Base-by-base conservation (phyloP, 2,329 filamentous ascomycete genomes). In the Pezicula rhizophila region DNA sequence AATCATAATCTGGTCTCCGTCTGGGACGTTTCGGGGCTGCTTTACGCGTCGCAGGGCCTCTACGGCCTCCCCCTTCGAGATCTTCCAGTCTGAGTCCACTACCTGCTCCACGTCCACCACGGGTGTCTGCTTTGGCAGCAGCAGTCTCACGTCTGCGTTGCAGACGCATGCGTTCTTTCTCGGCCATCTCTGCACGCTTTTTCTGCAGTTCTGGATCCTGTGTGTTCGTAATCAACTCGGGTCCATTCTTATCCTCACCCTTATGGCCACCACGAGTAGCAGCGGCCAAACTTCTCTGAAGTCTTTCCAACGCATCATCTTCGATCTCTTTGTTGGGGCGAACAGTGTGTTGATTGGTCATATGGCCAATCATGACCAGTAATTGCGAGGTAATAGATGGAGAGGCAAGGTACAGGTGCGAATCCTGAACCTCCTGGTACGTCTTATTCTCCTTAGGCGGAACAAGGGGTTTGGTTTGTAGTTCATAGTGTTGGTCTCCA, bases 151-250 rank as follows among this genome's bases (percentile, higher is more conserved):
- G 78, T 48, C 80, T 76, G 47, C 85, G 77, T 60, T 83, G 79
- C 3, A 77, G 76, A 61, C 82, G 83, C 65, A 80, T 74, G 55
- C 82, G 80, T 65, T 89, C 85, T 68, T 86, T 87, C 68, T 89
- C 86, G 2, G 83, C 81, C 51, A 82, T 65, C 65, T 91, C 87
- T 15, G 87, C 87, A 62, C 84, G 76, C 63, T 79, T 83, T 69
- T 87, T 85, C 61, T 83, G 81, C 39, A 88, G 74, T 62, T 91
- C 87, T 2, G 87, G 87, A 59, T 92, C 87, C 59, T 84, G 78
- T 12, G 78, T 82, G 4, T 85, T 82, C 33, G 79, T 78, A 61
- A 88, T 82, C 56, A 91, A 79, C 67, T 84, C 84, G 51, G 80
- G 79, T 23, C 70, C 72, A 41, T 75, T 76, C 48, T 82, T 80